These are phyloP conservation scores for Dinochytrium kinnereticum DNA, from an alignment of 371 early-diverging fungal genomes.

Conservation along the genomic window DNA sequence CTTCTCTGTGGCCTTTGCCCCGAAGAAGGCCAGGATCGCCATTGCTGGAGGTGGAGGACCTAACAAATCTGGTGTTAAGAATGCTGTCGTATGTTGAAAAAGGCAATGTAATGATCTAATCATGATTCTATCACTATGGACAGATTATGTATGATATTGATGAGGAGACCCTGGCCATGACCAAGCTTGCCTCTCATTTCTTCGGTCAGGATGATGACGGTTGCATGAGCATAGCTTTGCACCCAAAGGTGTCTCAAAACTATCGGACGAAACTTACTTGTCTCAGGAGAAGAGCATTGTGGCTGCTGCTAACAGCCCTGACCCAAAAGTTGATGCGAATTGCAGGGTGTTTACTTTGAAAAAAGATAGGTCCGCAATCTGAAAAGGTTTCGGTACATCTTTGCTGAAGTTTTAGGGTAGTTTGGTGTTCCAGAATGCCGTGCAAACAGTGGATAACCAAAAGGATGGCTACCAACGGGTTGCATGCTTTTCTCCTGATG, in stretches of 20 bases:
- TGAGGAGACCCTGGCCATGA: slow-evolving; percentile 35
- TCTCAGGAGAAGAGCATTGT: slow-evolving; percentile 47
- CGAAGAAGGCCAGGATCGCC: slow-evolving; percentile 39
- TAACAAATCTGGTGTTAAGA: slow-evolving; percentile 52
- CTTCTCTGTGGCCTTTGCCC: slow-evolving; percentile 48
- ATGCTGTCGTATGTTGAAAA: slow-evolving; percentile 44
- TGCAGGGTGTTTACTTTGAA: slow-evolving; percentile 44
- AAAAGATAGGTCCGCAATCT: slow-evolving; percentile 37
- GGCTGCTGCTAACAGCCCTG: slow-evolving; percentile 48
- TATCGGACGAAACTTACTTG: neutral
- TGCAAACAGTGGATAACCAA: slow-evolving; percentile 40
- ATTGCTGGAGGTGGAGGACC: slow-evolving; percentile 55
- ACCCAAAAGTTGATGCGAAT: slow-evolving; percentile 39
- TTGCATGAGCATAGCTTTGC: slow-evolving; percentile 50
- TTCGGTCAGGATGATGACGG: slow-evolving; percentile 51
- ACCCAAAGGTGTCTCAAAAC: slow-evolving; percentile 45
- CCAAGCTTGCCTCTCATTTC: slow-evolving; percentile 32
- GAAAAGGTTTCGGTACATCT: no score
- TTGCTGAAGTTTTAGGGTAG: no score
- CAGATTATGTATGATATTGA: slow-evolving; percentile 45
- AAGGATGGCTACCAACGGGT: slow-evolving; percentile 43
- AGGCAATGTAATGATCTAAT: neutral
- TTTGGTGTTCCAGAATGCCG: slow-evolving; percentile 23
- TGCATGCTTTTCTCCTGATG: slow-evolving; percentile 47
- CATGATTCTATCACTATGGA: no score